These are phyloP conservation scores for Fusarium nurragi DNA, from an alignment of 2,329 filamentous ascomycete species.

Conservation along the genomic window DNA sequence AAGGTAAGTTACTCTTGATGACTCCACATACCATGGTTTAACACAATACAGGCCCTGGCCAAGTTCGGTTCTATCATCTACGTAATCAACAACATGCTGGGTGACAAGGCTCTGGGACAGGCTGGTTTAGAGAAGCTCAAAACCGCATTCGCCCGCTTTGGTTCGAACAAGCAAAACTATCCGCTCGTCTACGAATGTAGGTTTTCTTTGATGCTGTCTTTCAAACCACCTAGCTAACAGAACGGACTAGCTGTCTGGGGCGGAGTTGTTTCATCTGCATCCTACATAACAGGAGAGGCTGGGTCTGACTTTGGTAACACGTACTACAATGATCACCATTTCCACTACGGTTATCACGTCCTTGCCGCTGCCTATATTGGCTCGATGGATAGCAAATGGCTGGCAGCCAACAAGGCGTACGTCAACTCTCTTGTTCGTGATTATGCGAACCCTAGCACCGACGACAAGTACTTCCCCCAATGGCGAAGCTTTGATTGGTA, in stretches of 20 bases:
- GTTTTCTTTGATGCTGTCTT: slow-evolving; percentile 34
- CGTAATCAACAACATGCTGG: slow-evolving; percentile 70
- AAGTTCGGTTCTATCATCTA: slow-evolving; percentile 79
- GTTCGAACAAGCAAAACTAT: slow-evolving; percentile 72
- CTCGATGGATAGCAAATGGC: slow-evolving; percentile 79
- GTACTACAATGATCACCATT: slow-evolving; percentile 80
- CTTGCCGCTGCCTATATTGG: slow-evolving; percentile 86
- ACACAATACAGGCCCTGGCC: slow-evolving; percentile 65
- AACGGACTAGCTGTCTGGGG: slow-evolving; percentile 70
- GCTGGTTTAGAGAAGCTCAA: slow-evolving; percentile 71
- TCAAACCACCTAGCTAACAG: slow-evolving; percentile 26
- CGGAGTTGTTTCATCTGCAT: slow-evolving; percentile 79
- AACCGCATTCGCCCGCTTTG: slow-evolving; percentile 71
- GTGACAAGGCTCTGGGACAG: slow-evolving; percentile 65
- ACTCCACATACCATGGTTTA: background rate
- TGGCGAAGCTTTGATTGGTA: slow-evolving; percentile 92
- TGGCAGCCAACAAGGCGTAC: slow-evolving; percentile 76
- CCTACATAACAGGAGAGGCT: slow-evolving; percentile 73
- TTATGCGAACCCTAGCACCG: slow-evolving; percentile 75
- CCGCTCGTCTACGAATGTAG: slow-evolving; percentile 72
- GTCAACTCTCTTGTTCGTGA: slow-evolving; percentile 88
- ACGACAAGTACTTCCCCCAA: slow-evolving; percentile 81
- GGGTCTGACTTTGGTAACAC: slow-evolving; percentile 90
- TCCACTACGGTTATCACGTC: slow-evolving; percentile 89
- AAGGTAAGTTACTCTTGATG: slow-evolving; percentile 63